Base-by-base conservation (phyloP, 2,329 filamentous ascomycete genomes). In the Phaeosphaeria sp. region DNA sequence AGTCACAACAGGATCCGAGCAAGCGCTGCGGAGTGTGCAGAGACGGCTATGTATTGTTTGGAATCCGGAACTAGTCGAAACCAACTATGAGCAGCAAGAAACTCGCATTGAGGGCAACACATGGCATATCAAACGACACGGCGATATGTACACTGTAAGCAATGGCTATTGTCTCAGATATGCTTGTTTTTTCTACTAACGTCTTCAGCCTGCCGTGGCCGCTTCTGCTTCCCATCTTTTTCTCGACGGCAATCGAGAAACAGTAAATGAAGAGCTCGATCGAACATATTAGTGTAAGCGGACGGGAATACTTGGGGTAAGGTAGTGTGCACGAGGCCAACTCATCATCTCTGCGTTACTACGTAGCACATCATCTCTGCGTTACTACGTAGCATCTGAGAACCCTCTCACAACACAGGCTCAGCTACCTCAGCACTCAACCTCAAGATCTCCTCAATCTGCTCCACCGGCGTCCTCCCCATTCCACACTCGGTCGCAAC, bases 81-180 rank as follows among this genome's bases (percentile, higher is more conserved):
- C 60, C 2, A 68, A 71, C 41, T 69, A 69, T 33, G 59, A 58
- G 13, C 70, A 74, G 39, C 55, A 66, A 5, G 72, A 75, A 53
- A 58, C 46, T n/a, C 59, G 55, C 30, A 55, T 55, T 22, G 47
- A 46, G 23, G 49, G 46, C 10, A 56, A 41, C 20, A 53, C 25
- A 39, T 70, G 67, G 63, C 30, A 64, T 46, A 41, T 53, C 10
- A 36, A 47, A 15, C 30, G 51, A 18, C 33, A 47, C 15, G 51
- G 51, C 11, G 42, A 53, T 10, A 47, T 53, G 30, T n/a, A 25
- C n/a, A 53, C 51, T 15, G 43, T 53, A 41, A 47, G 51, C n/a
- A n/a, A n/a, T 23, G 13, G 11, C n/a, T 2, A 43, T 9, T 22
- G 3, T 20, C 33, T 30, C 15, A 44, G 23, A 11, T 4, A 21